Percentiles rank a stretch among this genome's conserved stretches.
phyloP scores from a whole-genome alignment of 1,139 yeast genomes.

The Citeromyces hawaiiensis region DNA sequence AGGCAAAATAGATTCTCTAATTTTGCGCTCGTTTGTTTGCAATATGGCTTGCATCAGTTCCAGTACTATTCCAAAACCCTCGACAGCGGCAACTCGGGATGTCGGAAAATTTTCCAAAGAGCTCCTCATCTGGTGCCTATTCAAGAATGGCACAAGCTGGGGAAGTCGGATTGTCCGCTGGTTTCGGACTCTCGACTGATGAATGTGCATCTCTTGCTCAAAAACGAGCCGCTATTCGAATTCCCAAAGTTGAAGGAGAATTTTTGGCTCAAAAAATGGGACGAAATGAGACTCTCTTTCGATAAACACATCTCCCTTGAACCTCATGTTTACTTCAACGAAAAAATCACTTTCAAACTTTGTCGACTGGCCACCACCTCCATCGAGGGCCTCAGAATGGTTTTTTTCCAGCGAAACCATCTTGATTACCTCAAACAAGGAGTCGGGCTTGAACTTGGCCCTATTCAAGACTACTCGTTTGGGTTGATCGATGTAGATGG shows the following conservation, averaged over 20 bases:
- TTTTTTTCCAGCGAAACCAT: constrained; percentile 13
- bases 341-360: constrained; percentile 11
- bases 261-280: constrained; percentile 19
- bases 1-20: constrained; percentile 19
- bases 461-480: constrained; percentile 5
- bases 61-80: constrained; percentile 13
- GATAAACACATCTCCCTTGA: background rate
- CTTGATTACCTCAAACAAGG: constrained; percentile 6
- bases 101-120: background rate
- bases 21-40: constrained; percentile 23
- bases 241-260: constrained; percentile 18
- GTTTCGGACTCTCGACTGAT: constrained; percentile 15
- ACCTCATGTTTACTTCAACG: constrained; percentile 9
- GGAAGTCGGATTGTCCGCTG: constrained; percentile 8
- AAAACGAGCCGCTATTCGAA: constrained; percentile 12
- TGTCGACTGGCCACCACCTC: constrained; percentile 12
- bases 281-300: constrained; percentile 13
- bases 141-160: background rate
- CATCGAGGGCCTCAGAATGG: constrained; percentile 13
- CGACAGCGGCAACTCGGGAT: background rate
- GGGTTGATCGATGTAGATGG: constrained; percentile 13
- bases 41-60: constrained; percentile 22
- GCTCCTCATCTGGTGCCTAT: background rate
- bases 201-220: constrained; percentile 16
- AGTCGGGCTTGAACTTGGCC: constrained; percentile 6